Evolutionary conservation across 257 asterid genomes (phyloP).

Genomic region (Gynochthodes officinalis): DNA sequence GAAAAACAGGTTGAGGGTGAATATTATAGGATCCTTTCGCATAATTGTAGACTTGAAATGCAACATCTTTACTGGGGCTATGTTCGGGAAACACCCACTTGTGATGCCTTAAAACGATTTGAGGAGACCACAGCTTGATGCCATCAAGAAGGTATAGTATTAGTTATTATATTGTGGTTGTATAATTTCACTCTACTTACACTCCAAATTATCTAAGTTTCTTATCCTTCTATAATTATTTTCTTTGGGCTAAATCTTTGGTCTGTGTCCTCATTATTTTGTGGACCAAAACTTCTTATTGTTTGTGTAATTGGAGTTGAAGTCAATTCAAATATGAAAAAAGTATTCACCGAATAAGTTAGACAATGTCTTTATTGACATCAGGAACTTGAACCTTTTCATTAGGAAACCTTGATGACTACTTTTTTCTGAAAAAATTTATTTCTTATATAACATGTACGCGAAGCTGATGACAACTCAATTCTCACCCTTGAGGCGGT

Average conservation of each 20-base stretch:
- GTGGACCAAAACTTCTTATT: neutral
- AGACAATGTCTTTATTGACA: neutral
- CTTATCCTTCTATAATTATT: too few relatives aligned
- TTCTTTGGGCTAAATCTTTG: neutral
- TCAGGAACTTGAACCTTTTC: neutral
- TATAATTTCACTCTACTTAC: neutral
- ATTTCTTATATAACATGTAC: neutral
- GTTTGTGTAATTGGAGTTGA: neutral
- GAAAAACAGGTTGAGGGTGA: constrained; percentile 70
- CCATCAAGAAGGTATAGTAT: constrained; percentile 28
- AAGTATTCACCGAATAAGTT: neutral
- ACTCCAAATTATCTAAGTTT: neutral
- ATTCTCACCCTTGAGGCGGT: neutral
- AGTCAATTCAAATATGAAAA: neutral
- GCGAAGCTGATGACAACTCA: neutral
- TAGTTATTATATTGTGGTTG: neutral
- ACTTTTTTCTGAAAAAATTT: neutral
- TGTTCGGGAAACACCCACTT: constrained; percentile 65
- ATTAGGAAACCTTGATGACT: neutral
- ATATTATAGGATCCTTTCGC: constrained; percentile 51
- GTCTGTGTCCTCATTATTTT: neutral
- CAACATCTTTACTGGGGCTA: constrained; percentile 87
- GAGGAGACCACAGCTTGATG: constrained; percentile 46
- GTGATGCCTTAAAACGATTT: constrained; percentile 78
- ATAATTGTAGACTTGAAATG: constrained; percentile 75